Percentiles rank a stretch among this genome's conserved stretches.
Evolutionary conservation across 2,329 filamentous ascomycete genomes (phyloP).

Genomic region (Alternaria consortialis): DNA sequence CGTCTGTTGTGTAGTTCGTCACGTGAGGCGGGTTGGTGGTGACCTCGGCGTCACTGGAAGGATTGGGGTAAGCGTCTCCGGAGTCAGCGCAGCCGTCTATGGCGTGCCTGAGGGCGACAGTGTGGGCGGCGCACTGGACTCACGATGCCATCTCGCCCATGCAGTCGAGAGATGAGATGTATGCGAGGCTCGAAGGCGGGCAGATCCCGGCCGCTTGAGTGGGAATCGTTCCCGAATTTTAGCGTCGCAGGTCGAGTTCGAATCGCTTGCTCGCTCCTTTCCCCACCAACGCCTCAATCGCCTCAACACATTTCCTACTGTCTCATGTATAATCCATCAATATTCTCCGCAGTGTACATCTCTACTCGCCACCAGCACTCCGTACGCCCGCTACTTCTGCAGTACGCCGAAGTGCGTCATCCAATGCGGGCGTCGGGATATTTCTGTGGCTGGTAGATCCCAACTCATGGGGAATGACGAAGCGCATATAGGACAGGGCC

Average conservation of each 20-base stretch:
- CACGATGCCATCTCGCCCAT: conserved; percentile 29
- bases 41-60: neutral
- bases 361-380: conserved; percentile 34
- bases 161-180: conserved; percentile 39
- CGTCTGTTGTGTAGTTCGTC: conserved; percentile 16
- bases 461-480: conserved; percentile 44
- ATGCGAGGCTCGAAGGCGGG: conserved; percentile 36
- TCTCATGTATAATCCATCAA: conserved; percentile 29
- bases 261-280: conserved; percentile 21
- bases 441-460: conserved; percentile 50
- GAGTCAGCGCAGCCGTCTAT: conserved; percentile 12
- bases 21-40: conserved; percentile 21
- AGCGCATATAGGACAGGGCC: conserved; percentile 51
- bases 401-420: conserved; percentile 44
- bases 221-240: conserved; percentile 15
- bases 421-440: conserved; percentile 34
- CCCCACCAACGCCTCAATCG: conserved; percentile 12
- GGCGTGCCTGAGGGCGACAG: conserved; percentile 12
- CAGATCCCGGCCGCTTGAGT: conserved; percentile 36
- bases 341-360: conserved; percentile 23
- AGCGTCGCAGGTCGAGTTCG: conserved; percentile 16
- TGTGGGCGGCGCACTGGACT: conserved; percentile 1
- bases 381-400: conserved; percentile 38
- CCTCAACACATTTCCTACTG: conserved; percentile 11
- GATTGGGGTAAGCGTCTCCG: neutral